phyloP scores from a whole-genome alignment of 352 stramenopile genomes.

The Bremia lactucae region DNA sequence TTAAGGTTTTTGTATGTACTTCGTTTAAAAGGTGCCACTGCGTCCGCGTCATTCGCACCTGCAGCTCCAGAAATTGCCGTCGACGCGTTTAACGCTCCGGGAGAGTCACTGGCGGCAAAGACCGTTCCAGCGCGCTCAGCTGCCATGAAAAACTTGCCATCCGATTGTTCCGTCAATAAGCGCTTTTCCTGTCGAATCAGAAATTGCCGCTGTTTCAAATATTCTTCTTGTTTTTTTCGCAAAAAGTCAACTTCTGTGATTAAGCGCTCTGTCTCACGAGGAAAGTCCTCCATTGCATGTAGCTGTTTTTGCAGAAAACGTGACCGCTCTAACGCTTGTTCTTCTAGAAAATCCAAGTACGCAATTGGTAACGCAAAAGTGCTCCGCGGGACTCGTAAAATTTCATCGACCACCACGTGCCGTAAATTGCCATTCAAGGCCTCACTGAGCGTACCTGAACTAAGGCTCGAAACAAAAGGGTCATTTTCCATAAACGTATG shows the following conservation, averaged over 20 bases:
- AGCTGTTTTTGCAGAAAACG: slow-evolving; percentile 42
- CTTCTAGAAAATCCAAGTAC: slow-evolving; percentile 65
- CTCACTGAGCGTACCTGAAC: slow-evolving; percentile 20
- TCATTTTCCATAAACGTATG: slow-evolving; percentile 51
- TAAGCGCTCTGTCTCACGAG: slow-evolving; percentile 21
- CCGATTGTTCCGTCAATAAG: slow-evolving; percentile 38
- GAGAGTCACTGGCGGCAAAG: slow-evolving; percentile 10
- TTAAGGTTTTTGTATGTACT: slow-evolving; percentile 78
- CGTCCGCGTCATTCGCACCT: slow-evolving; percentile 12
- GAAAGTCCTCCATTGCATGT: slow-evolving; percentile 4
- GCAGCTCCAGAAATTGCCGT: slow-evolving; percentile 8
- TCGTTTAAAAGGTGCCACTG: slow-evolving; percentile 64
- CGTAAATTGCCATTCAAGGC: slow-evolving; percentile 22
- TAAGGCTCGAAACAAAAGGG: slow-evolving; percentile 40
- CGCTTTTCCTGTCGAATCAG: slow-evolving; percentile 65
- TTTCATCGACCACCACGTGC: slow-evolving; percentile 66
- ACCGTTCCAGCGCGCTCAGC: slow-evolving; percentile 16
- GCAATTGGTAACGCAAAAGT: slow-evolving; percentile 67
- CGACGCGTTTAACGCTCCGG: slow-evolving; percentile 7
- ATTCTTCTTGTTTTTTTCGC: slow-evolving; percentile 60
- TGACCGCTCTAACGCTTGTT: slow-evolving; percentile 44
- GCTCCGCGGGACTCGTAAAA: slow-evolving; percentile 55
- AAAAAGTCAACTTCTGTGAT: slow-evolving; percentile 51
- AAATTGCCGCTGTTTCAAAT: slow-evolving; percentile 66
- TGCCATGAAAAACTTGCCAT: slow-evolving; percentile 33